phyloP scores from a whole-genome alignment of 129 eudicot genomes.

The Kitagawia praeruptora region DNA sequence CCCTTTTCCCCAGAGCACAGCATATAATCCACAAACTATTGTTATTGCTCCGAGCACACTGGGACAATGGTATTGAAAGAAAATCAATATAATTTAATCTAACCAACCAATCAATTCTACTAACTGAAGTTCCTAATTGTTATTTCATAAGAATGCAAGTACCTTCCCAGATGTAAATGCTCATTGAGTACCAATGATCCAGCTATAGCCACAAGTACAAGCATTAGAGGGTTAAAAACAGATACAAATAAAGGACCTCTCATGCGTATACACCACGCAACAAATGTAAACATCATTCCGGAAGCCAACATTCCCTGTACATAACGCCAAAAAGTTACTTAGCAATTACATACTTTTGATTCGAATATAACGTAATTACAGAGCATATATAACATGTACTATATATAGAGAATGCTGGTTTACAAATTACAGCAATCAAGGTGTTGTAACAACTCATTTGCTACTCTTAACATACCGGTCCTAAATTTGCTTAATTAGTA shows the following conservation, averaged over 20 bases:
- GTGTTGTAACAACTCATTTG: too few species aligned
- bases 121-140: background rate
- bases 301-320: constrained; percentile 39
- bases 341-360: background rate
- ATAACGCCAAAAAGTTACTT: background rate
- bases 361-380: too few species aligned
- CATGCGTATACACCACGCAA: constrained; percentile 31
- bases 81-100: background rate
- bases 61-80: background rate
- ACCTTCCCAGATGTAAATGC: constrained; percentile 64
- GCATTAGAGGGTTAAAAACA: constrained; percentile 46
- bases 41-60: constrained; percentile 47
- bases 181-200: constrained; percentile 46
- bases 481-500: background rate
- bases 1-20: constrained; percentile 63
- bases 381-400: too few species aligned
- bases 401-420: too few species aligned
- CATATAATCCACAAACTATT: constrained; percentile 40
- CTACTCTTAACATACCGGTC: too few species aligned
- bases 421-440: too few species aligned
- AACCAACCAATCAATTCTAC: background rate
- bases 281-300: constrained; percentile 16
- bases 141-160: background rate
- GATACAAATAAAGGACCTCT: constrained; percentile 60
- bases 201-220: constrained; percentile 40